Evolutionary conservation across 1,139 yeast genomes (phyloP).

Genomic region (Saccharomyces pastorianus): DNA sequence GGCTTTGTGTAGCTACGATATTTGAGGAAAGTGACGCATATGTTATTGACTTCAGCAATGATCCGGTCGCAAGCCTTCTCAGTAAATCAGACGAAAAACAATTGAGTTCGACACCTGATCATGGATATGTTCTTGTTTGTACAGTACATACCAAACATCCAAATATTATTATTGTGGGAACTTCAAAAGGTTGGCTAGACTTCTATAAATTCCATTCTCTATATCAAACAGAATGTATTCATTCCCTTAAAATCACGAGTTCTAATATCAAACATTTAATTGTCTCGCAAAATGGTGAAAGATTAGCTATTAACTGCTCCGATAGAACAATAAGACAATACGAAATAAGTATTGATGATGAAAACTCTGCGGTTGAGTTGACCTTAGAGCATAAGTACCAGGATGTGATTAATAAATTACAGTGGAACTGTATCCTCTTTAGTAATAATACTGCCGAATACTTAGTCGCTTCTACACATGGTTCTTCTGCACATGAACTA

Average conservation of each 20-base stretch:
- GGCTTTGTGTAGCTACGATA: conserved; percentile 23
- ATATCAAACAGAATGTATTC: conserved; percentile 32
- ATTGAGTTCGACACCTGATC: conserved; percentile 9
- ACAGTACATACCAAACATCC: conserved; percentile 28
- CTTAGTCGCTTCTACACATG: conserved; percentile 79
- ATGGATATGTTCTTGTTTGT: conserved; percentile 29
- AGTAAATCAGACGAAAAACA: conserved; percentile 22
- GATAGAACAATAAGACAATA: conserved; percentile 75
- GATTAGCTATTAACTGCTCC: conserved; percentile 68
- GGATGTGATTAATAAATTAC: conserved; percentile 80
- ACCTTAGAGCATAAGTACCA: conserved; percentile 78
- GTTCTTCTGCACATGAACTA: conserved; percentile 77
- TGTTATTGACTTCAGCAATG: conserved; percentile 47
- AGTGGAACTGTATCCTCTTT: conserved; percentile 79
- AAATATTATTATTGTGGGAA: conserved; percentile 61
- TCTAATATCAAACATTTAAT: conserved; percentile 67
- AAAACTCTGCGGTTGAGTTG: conserved; percentile 37
- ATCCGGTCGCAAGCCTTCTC: conserved; percentile 28
- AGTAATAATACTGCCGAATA: conserved; percentile 75
- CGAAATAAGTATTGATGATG: conserved; percentile 36
- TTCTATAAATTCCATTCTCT: conserved; percentile 31
- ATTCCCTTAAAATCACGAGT: conserved; percentile 49
- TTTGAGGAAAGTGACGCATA: conserved; percentile 42
- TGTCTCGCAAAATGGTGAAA: conserved; percentile 58
- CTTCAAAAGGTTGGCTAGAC: conserved; percentile 71